Conservation (phyloP, 371 early-diverging fungal species). For the Rhizopus sp. region DNA sequence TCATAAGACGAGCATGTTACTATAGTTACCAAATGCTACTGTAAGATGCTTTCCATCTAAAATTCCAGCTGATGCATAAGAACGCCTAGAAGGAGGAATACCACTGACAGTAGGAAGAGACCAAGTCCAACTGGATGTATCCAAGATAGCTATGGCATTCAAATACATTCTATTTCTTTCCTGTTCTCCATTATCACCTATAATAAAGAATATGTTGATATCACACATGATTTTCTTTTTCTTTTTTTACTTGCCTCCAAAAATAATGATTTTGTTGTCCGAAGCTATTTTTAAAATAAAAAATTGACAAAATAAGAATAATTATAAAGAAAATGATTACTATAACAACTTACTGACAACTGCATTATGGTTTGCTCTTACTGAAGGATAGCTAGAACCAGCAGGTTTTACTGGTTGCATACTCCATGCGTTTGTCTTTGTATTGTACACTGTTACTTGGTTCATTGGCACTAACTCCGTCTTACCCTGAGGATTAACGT, state of each 20-base stretch:
- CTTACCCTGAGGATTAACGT: neutral
- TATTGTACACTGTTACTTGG: slow-evolving; percentile 31
- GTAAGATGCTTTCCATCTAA: slow-evolving; percentile 35
- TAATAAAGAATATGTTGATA: neutral
- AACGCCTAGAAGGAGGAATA: slow-evolving; percentile 44
- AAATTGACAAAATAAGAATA: neutral
- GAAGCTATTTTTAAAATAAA: slow-evolving; percentile 18
- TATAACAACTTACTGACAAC: slow-evolving; percentile 40
- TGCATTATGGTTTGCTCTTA: slow-evolving; percentile 34
- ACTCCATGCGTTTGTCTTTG: slow-evolving; percentile 26
- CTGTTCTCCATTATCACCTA: slow-evolving; percentile 34
- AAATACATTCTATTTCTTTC: slow-evolving; percentile 29
- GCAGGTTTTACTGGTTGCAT: slow-evolving; percentile 7
- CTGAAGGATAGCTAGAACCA: slow-evolving; percentile 19
- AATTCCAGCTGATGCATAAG: slow-evolving; percentile 41
- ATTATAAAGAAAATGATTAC: slow-evolving; percentile 4
- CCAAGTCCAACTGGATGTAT: slow-evolving; percentile 51
- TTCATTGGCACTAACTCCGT: slow-evolving; percentile 20
- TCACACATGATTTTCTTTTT: neutral
- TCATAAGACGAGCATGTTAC: neutral
- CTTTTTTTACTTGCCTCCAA: slow-evolving; percentile 42
- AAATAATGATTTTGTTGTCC: slow-evolving; percentile 41
- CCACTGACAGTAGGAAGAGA: slow-evolving; percentile 29
- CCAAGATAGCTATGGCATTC: slow-evolving; percentile 36
- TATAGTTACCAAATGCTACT: slow-evolving; percentile 44